phyloP scores from a whole-genome alignment of 2,329 filamentous ascomycete species.

The Calonectria hongkongensis region DNA sequence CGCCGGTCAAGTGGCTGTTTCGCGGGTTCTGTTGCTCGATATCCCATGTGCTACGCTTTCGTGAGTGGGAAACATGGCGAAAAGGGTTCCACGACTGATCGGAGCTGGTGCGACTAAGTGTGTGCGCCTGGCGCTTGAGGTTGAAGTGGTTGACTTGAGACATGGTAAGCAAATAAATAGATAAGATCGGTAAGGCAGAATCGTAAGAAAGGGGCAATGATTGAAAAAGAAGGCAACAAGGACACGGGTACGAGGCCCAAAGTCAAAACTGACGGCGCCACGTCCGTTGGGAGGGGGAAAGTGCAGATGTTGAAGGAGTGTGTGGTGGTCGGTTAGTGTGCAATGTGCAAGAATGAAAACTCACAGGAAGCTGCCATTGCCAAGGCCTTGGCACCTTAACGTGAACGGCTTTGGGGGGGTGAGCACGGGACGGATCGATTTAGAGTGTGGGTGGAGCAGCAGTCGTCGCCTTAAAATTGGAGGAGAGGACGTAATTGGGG shows the following conservation, averaged over 20 bases:
- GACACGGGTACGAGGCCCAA: constrained; percentile 15
- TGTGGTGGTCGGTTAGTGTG: background rate
- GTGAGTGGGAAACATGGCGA: constrained; percentile 60
- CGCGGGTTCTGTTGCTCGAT: constrained; percentile 58
- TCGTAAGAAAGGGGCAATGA: background rate
- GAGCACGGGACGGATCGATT: constrained; percentile 27
- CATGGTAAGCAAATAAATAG: constrained; percentile 36
- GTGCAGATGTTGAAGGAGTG: constrained; percentile 11
- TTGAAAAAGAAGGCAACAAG: constrained; percentile 4
- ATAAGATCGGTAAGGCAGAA: constrained; percentile 16
- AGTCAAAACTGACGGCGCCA: background rate
- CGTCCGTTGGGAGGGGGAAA: background rate
- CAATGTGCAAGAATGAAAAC: background rate
- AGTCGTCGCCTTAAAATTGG: constrained; percentile 7
- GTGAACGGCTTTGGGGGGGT: constrained; percentile 17
- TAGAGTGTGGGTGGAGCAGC: constrained; percentile 17
- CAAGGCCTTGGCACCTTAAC: constrained; percentile 20
- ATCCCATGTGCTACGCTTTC: constrained; percentile 58
- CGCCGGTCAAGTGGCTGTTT: constrained; percentile 50
- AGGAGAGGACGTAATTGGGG: constrained; percentile 4
- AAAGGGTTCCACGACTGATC: constrained; percentile 67
- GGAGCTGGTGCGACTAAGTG: constrained; percentile 62
- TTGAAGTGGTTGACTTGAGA: constrained; percentile 67
- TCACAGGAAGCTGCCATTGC: constrained; percentile 19
- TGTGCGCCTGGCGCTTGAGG: constrained; percentile 67